phyloP scores from a whole-genome alignment of 805 yeast genomes.

The Nakazawaea peltata region DNA sequence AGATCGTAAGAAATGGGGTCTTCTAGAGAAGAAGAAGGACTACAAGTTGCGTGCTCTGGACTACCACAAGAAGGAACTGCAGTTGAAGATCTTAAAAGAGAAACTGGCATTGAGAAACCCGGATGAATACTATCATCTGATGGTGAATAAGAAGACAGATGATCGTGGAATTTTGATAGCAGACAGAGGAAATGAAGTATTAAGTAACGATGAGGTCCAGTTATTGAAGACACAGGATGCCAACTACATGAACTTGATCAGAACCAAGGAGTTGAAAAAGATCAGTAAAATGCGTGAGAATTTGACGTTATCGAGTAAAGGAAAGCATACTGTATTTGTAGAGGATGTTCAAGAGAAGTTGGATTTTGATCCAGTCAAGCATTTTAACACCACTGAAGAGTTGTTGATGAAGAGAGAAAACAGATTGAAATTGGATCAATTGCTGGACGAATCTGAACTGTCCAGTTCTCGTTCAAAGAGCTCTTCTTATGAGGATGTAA shows the following conservation, averaged over 20 bases:
- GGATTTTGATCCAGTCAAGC: conserved; percentile 52
- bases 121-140: conserved; percentile 94
- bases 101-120: conserved; percentile 77
- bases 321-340: conserved; percentile 82
- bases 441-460: conserved; percentile 28
- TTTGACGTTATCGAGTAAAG: conserved; percentile 45
- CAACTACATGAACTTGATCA: conserved; percentile 72
- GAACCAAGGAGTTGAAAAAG: conserved; percentile 60
- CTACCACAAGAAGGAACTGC: conserved; percentile 51
- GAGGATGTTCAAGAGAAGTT: conserved; percentile 50
- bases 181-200: conserved; percentile 54
- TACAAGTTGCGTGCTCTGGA: conserved; percentile 52
- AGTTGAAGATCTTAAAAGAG: conserved; percentile 59
- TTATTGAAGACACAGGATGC: conserved; percentile 86
- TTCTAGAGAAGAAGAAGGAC: conserved; percentile 89
- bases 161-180: conserved; percentile 57
- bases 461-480: no score
- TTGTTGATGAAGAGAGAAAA: conserved; percentile 62
- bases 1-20: conserved; percentile 68
- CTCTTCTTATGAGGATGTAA: conserved; percentile 18
- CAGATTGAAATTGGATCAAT: conserved; percentile 55
- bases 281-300: conserved; percentile 48
- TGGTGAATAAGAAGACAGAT: conserved; percentile 68
- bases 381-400: conserved; percentile 63
- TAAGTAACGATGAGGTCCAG: conserved; percentile 69